These are phyloP conservation scores for Saposhnikovia divaricata DNA, from an alignment of 129 eudicot genomes.

Conservation along the genomic window DNA sequence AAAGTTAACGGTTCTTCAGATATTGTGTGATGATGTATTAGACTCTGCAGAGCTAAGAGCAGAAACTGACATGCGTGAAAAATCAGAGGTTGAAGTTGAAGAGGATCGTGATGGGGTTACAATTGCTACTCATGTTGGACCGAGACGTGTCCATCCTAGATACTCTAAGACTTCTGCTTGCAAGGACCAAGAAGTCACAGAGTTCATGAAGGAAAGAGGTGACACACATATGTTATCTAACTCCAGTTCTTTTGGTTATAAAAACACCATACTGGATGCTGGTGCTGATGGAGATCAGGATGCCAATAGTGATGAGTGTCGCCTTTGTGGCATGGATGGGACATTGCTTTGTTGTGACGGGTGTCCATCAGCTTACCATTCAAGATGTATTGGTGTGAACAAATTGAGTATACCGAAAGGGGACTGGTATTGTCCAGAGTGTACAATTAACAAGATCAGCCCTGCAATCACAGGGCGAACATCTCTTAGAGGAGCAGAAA, in stretches of 20 bases:
- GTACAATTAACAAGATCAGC: slow-evolving; percentile 44
- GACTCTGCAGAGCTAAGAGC: slow-evolving; percentile 72
- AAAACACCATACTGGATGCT: slow-evolving; percentile 23
- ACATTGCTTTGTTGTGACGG: slow-evolving; percentile 93
- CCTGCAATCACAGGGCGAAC: slow-evolving; percentile 55
- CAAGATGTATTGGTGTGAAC: slow-evolving; percentile 83
- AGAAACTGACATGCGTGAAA: slow-evolving; percentile 75
- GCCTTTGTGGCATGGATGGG: slow-evolving; percentile 98
- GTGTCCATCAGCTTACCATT: slow-evolving; percentile 88
- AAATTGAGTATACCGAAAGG: slow-evolving; percentile 72
- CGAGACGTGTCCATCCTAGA: slow-evolving; percentile 56
- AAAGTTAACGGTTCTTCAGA: slow-evolving; percentile 55
- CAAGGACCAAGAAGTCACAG: slow-evolving; percentile 40
- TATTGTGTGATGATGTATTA: slow-evolving; percentile 78
- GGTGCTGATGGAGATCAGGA: slow-evolving; percentile 47
- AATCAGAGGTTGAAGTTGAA: slow-evolving; percentile 59
- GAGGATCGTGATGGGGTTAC: slow-evolving; percentile 39
- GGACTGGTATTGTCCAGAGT: slow-evolving; percentile 92
- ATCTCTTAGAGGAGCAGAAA: slow-evolving; percentile 59
- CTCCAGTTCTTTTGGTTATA: slow-evolving; percentile 21
- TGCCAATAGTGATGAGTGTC: slow-evolving; percentile 89
- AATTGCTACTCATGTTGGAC: slow-evolving; percentile 24
- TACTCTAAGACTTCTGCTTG: slow-evolving; percentile 40
- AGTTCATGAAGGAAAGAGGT: slow-evolving; percentile 25
- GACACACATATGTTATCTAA: slow-evolving; percentile 18